These are phyloP conservation scores for Nicotiana knightiana DNA, from an alignment of 257 asterid species.

Conservation along the genomic window DNA sequence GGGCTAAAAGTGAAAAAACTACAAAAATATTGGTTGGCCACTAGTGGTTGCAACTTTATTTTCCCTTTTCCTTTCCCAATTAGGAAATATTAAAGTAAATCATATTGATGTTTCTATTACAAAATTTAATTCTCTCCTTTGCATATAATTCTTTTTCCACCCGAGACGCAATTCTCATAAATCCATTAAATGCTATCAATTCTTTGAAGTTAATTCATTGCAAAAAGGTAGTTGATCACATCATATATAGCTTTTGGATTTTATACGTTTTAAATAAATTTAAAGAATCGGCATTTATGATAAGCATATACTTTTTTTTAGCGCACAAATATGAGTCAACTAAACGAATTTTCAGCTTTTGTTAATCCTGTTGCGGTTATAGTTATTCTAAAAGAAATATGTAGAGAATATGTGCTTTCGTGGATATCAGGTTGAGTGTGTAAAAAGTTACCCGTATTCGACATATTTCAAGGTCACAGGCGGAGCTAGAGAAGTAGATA, in stretches of 20 bases:
- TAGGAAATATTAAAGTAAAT: background rate
- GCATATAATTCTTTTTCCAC: background rate
- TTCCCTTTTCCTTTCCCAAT: background rate
- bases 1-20: no score
- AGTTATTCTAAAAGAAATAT: background rate
- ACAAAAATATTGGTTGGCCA: background rate
- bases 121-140: background rate
- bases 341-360: background rate
- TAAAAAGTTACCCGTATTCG: no score
- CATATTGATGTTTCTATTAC: background rate
- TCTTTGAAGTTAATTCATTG: background rate
- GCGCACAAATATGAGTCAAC: background rate
- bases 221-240: background rate
- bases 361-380: background rate
- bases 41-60: no score
- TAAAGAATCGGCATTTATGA: background rate
- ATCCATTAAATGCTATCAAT: background rate
- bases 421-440: background rate
- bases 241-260: background rate
- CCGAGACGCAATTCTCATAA: background rate
- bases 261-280: background rate
- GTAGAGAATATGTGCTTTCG: background rate
- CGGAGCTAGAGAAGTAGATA: no score
- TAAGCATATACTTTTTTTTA: background rate
- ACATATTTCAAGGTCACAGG: no score